Base-by-base conservation (phyloP, 2,329 filamentous ascomycete species). In the Pseudogymnoascus sp. region DNA sequence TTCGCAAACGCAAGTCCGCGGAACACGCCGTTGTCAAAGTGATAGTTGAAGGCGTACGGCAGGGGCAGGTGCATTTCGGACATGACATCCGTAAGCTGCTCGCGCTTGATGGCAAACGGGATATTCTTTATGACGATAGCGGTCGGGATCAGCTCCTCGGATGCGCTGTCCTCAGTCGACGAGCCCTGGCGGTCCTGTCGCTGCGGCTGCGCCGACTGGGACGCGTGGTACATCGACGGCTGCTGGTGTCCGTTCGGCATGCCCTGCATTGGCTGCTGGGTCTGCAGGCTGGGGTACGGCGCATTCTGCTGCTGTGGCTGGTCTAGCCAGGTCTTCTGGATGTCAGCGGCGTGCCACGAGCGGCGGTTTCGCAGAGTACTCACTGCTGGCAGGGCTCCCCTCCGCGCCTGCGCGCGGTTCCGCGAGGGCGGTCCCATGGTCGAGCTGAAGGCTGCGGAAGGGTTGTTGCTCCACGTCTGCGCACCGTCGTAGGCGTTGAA, bases 81-180 rank as follows among this genome's bases (percentile, higher is more conserved):
- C 95, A 99, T 99, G 69, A 97, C 83, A 67, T 88, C 86, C 35
- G 96, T 91, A 40, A 99, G 82, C 71, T 93, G 91, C 77, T 99
- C 95, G 78, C 97, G 97, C 76, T 96, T 93, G 64, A 97, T 92
- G 28, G 96, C 95, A 75, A 99, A 99, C 0, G 96, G 95, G 38
- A 99, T 99, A 74, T 99, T 99, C 80, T 99, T 99, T 78, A 99
- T 97, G 65, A 99, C 95, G 70, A 99, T 97, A 63, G 95, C 95
- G 3, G 95, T 99, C 2, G 93, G 93, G 65, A 99, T 99, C 65
- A 99, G 85, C 78, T 97, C 93, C 69, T 96, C 93, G 64, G 19
- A 19, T 4, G 35, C 60, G 42, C 62, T 50, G 31, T 61, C 63
- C 17, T 69, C 66, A 4, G 53, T 59, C 53, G 53, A 59, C 15